Percentiles rank a stretch among this genome's conserved stretches.
These are phyloP conservation scores for Trichoderma gamsii DNA, from an alignment of 495 filamentous ascomycete species.

Conservation along the genomic window DNA sequence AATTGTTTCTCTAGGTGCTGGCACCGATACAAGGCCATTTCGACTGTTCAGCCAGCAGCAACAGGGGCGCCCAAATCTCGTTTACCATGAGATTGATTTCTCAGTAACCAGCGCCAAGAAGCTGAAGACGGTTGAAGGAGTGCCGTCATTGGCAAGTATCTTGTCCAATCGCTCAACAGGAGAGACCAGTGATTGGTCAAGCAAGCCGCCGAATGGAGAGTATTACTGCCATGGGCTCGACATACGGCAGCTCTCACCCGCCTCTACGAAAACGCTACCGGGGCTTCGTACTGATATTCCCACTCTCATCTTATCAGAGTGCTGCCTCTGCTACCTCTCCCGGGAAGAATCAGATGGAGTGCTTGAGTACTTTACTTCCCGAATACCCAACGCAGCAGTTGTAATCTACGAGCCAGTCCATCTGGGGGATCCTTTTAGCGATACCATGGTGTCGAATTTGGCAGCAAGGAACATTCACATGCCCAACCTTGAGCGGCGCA, in stretches of 20 bases:
- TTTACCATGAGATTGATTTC: conserved; percentile 95
- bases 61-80: conserved; percentile 36
- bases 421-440: conserved; percentile 77
- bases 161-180: conserved; percentile 24
- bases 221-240: conserved; percentile 82
- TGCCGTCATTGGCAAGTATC: conserved; percentile 26
- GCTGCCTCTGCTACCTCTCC: conserved; percentile 84
- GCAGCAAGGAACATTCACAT: conserved; percentile 76
- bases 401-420: conserved; percentile 86
- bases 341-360: conserved; percentile 54
- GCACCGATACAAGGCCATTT: conserved; percentile 84
- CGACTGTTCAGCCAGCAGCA: conserved; percentile 47
- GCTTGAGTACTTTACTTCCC: conserved; percentile 58
- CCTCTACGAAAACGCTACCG: conserved; percentile 19
- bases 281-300: conserved; percentile 48
- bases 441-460: conserved; percentile 86
- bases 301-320: conserved; percentile 85
- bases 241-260: conserved; percentile 53
- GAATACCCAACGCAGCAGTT: conserved; percentile 53
- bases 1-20: conserved; percentile 89
- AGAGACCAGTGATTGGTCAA: conserved; percentile 23
- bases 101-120: conserved; percentile 64
- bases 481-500: conserved; percentile 71
- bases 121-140: conserved; percentile 29
- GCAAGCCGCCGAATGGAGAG: conserved; percentile 25